These are phyloP conservation scores for Euptelea pleiosperma DNA, from an alignment of 164 flowering plant species.

Conservation along the genomic window DNA sequence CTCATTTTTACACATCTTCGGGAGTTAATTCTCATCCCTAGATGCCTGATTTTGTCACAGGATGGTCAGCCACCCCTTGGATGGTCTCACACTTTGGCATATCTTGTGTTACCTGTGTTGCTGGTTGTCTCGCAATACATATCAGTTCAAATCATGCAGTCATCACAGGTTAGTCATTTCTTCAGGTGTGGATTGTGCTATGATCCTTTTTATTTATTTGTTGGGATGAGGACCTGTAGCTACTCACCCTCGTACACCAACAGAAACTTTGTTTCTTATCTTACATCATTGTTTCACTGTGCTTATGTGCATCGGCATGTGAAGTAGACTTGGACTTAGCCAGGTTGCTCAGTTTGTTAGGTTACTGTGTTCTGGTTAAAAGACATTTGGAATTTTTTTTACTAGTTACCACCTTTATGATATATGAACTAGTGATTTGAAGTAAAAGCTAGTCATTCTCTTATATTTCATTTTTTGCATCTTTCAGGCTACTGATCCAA, in stretches of 20 bases:
- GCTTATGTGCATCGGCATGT: background rate
- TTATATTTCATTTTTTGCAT: background rate
- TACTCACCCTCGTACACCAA: background rate
- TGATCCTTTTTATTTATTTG: background rate
- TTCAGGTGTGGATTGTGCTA: background rate
- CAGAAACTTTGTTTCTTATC: background rate
- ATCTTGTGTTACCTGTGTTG: constrained; percentile 82
- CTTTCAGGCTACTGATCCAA: constrained; percentile 78
- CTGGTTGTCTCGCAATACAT: constrained; percentile 75
- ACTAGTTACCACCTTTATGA: background rate
- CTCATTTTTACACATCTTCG: background rate
- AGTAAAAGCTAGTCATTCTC: background rate
- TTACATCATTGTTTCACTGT: background rate
- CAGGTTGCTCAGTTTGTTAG: no score
- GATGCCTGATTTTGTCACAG: constrained; percentile 35
- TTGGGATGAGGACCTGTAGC: background rate
- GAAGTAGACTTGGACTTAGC: no score
- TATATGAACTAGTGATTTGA: background rate
- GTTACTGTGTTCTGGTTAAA: background rate
- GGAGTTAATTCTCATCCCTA: background rate
- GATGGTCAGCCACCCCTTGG: constrained; percentile 99
- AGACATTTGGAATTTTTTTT: background rate
- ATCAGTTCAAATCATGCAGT: constrained; percentile 83
- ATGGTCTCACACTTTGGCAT: constrained; percentile 90
- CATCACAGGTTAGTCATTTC: constrained; percentile 63